These are phyloP conservation scores for Ceratobasidium papillatum DNA, from an alignment of 1,284 basidiomycete species.

Conservation along the genomic window DNA sequence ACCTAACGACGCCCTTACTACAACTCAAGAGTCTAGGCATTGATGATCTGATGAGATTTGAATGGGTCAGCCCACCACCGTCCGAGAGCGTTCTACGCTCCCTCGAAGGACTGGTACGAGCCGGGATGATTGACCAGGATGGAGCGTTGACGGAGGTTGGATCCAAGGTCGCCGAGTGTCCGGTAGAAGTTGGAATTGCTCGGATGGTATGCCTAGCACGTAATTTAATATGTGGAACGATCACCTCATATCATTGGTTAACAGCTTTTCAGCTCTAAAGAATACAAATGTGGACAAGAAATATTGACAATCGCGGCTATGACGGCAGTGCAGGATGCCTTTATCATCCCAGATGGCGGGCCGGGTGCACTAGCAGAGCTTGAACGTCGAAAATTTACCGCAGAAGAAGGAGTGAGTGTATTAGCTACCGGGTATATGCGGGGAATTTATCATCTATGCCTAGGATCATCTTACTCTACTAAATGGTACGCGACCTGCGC, in stretches of 20 bases:
- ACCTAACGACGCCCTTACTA: conserved; percentile 87
- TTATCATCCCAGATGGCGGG: conserved; percentile 86
- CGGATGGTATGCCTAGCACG: conserved; percentile 66
- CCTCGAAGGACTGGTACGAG: conserved; percentile 73
- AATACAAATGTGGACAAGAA: conserved; percentile 89
- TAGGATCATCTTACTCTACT: conserved; percentile 91
- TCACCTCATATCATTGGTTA: conserved; percentile 43
- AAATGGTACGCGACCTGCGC: conserved; percentile 74
- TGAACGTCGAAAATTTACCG: conserved; percentile 92
- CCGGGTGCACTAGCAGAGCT: conserved; percentile 86
- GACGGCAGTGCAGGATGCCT: conserved; percentile 92
- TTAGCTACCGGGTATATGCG: conserved; percentile 1
- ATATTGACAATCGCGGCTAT: conserved; percentile 95
- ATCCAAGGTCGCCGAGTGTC: conserved; percentile 78
- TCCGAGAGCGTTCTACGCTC: conserved; percentile 86
- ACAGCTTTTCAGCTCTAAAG: conserved; percentile 85
- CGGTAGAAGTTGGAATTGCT: conserved; percentile 77
- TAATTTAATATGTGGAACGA: conserved; percentile 49
- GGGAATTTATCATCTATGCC: neutral
- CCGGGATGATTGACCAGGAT: conserved; percentile 72
- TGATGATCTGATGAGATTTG: conserved; percentile 95
- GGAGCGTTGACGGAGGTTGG: conserved; percentile 71
- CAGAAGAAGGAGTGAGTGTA: conserved; percentile 86
- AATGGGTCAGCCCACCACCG: conserved; percentile 90
- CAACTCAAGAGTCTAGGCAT: conserved; percentile 95